Conservation (phyloP, 1,139 yeast species). For the Ogataea hybrid region DNA sequence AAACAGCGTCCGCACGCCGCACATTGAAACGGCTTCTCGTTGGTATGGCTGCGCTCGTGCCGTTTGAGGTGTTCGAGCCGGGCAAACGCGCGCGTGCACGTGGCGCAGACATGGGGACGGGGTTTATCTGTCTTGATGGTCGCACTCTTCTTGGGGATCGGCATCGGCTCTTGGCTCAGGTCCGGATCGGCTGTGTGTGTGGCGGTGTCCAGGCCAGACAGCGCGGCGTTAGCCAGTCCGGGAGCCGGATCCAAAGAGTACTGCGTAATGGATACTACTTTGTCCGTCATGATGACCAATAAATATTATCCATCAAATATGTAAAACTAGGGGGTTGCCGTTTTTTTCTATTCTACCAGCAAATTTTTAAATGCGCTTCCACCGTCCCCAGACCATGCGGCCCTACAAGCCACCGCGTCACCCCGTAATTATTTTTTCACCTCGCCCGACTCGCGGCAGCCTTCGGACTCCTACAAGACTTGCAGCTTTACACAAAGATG, state of each 20-base stretch:
- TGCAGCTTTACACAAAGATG: not conserved
- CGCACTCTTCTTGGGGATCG: conserved; percentile 84
- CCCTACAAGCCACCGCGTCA: conserved; percentile 4
- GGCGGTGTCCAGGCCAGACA: conserved; percentile 1
- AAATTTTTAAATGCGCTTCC: conserved; percentile 2
- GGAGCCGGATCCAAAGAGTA: conserved; percentile 1
- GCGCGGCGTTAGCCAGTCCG: not conserved
- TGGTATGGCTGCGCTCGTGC: conserved; percentile 93
- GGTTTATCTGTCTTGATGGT: conserved; percentile 87
- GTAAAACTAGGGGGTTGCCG: conserved; percentile 7
- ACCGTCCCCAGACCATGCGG: not conserved
- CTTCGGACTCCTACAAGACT: conserved; percentile 9
- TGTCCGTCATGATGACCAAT: conserved; percentile 10
- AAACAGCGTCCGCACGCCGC: conserved; percentile 96
- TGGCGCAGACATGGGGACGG: conserved; percentile 83
- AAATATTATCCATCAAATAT: not conserved
- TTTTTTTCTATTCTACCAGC: conserved; percentile 10
- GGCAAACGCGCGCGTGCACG: conserved; percentile 95
- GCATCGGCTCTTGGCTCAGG: conserved; percentile 31
- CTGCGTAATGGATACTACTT: conserved; percentile 11
- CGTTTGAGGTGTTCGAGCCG: conserved; percentile 90
- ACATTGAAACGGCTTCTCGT: conserved; percentile 95
- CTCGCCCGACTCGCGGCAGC: not conserved
- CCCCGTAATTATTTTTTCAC: conserved; percentile 4
- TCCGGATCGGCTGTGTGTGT: conserved; percentile 9